Conservation (phyloP, 148 eudicot genomes). For the Camellia japonica region DNA sequence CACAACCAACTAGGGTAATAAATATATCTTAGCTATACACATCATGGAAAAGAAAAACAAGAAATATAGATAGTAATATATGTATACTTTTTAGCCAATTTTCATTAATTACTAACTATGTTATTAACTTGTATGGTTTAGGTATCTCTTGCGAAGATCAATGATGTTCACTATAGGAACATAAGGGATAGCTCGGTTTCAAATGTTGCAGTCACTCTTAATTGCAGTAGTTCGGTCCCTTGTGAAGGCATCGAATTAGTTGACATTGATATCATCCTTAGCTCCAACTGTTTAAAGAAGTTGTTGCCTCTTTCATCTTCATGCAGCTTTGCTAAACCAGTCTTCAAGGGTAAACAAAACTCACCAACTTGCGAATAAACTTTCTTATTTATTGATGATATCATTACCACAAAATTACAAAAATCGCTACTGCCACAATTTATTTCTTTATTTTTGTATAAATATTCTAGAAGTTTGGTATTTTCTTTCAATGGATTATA, state of each 20-base stretch:
- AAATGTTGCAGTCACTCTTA: conserved; percentile 18
- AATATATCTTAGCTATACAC: no score
- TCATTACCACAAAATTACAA: background rate
- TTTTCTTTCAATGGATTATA: no score
- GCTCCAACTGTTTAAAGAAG: background rate
- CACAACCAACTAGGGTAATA: no score
- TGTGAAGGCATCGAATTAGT: conserved; percentile 51
- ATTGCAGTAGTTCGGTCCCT: conserved; percentile 44
- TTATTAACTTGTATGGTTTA: background rate
- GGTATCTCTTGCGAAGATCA: conserved; percentile 46
- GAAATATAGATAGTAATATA: no score
- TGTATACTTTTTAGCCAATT: no score
- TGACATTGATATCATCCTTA: conserved; percentile 19
- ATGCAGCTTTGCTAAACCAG: conserved; percentile 42
- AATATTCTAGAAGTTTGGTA: no score
- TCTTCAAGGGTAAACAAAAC: conserved; percentile 27
- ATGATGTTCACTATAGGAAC: conserved; percentile 49
- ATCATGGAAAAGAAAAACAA: no score
- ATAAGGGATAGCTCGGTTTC: conserved; percentile 48
- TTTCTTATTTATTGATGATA: background rate
- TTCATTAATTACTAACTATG: no score
- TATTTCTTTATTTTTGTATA: no score
- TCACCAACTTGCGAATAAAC: conserved; percentile 19
- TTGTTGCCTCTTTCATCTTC: conserved; percentile 7
- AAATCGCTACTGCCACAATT: background rate